Evolutionary conservation across 495 filamentous ascomycete genomes (phyloP), one percentile per base, ranked within the genome.

Genomic region (Penicillium tannophilum): DNA sequence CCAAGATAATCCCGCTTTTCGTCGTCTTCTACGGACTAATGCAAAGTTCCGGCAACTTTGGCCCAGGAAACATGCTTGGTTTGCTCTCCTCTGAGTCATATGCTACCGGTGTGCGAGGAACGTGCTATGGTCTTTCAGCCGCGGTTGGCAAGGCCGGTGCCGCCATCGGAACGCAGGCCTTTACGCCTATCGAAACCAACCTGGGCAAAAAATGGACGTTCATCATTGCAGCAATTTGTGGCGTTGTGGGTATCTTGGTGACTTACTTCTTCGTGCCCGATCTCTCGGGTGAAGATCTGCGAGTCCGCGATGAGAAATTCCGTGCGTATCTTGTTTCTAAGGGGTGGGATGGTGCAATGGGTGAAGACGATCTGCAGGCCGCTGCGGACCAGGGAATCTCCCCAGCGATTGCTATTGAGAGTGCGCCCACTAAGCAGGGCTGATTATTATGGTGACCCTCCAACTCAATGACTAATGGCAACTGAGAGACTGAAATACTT

Each of bases 21-120:
- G 74, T 83, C n/a, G 65, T 82, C 35, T 77, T 82, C 57, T 84
- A 83, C 62, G 81, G 79, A 5, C 65, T 83, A 7, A 80, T 84
- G 78, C 73, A 76, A 26, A 77, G 73, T 43, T 78, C 67, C 8
- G 79, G 79, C n/a, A 81, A 82, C 46, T 60, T 82, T 6, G 81
- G 81, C 2, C 81, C 81, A 0, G 81, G 81, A 0, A 76, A 81
- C 46, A 81, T 80, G 76, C 67, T 82, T 14, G 79, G 79, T 5
- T 62, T 84, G 4, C 50, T 81, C 0, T 80, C 79, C 0, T 81
- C 78, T 0, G 81, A 84, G 51, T 69, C 72, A 8, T 84, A 81
- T 52, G 75, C 80, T 0, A 84, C 81, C 5, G 71, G 74, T 19
- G 77, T 83, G 5, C 72, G 81, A 6, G 81, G 81, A 0, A 80